Percentiles rank a stretch among this genome's conserved stretches.
Evolutionary conservation across 306 rosid genomes (phyloP).

Genomic region (Phaseolus lunatus): DNA sequence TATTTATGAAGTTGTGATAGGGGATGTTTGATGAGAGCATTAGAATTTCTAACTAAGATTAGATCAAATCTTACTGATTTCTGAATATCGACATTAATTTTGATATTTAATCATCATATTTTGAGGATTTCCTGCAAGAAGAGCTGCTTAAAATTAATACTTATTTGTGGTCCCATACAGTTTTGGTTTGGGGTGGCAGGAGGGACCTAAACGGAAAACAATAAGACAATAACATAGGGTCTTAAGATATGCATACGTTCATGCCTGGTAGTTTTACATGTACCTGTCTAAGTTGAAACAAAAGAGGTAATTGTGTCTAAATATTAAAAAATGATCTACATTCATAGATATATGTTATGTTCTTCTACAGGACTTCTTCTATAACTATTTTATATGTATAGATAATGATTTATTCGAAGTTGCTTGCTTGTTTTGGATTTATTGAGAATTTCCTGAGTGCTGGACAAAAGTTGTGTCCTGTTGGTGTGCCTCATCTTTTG

Average conservation of each 20-base stretch:
- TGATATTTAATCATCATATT: background rate
- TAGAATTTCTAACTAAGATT: conserved; percentile 16
- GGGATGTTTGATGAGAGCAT: background rate
- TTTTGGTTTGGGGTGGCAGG: background rate
- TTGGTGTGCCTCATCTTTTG: conserved; percentile 20
- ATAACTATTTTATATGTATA: conserved; percentile 10
- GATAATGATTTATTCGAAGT: background rate
- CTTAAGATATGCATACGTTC: background rate
- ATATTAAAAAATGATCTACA: background rate
- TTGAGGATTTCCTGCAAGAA: conserved; percentile 31
- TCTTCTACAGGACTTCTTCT: conserved; percentile 3
- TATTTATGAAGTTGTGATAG: background rate
- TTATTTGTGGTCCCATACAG: background rate
- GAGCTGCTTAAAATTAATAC: background rate
- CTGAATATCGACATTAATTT: background rate
- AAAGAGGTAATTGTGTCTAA: background rate
- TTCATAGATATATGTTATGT: background rate
- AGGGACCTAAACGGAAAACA: background rate
- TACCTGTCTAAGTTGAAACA: background rate
- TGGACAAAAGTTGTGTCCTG: conserved; percentile 4
- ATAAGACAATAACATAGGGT: background rate
- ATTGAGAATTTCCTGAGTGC: background rate
- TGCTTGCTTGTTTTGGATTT: conserved; percentile 28
- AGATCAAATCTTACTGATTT: conserved; percentile 8
- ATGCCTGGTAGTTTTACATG: conserved; percentile 4